These are phyloP conservation scores for Linum usitatissimum DNA, from an alignment of 345 rosid species.

Conservation along the genomic window DNA sequence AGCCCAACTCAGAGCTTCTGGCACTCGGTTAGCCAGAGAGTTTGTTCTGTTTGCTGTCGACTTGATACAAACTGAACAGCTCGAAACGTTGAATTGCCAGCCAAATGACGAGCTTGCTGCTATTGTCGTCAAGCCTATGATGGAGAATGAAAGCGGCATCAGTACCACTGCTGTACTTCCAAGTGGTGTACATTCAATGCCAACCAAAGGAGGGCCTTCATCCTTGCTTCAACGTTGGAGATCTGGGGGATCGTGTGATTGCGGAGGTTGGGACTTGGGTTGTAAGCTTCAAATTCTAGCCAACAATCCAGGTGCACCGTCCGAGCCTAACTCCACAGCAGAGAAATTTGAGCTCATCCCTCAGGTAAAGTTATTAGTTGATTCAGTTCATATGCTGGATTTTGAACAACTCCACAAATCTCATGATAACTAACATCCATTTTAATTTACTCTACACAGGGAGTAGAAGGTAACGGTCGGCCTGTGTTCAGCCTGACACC, in stretches of 20 bases:
- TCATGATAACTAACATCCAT: neutral
- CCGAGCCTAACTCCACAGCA: constrained; percentile 25
- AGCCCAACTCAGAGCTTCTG: constrained; percentile 75
- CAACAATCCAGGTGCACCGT: constrained; percentile 25
- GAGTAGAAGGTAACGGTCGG: constrained; percentile 34
- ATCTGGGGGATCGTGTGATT: constrained; percentile 89
- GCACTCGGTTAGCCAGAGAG: constrained; percentile 43
- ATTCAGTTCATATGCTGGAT: too few relatives aligned
- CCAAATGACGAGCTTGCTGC: constrained; percentile 82
- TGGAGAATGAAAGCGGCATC: constrained; percentile 20
- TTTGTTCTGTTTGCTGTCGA: constrained; percentile 57
- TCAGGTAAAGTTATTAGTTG: constrained; percentile 31
- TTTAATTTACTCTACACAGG: constrained; percentile 35
- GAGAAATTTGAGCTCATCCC: constrained; percentile 47
- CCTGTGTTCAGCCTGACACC: constrained; percentile 58
- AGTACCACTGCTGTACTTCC: constrained; percentile 73
- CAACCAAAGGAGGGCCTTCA: constrained; percentile 79
- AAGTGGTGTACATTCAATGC: constrained; percentile 71
- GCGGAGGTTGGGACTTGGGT: constrained; percentile 98
- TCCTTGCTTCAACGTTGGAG: constrained; percentile 83
- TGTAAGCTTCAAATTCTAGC: constrained; percentile 64
- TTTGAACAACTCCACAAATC: neutral
- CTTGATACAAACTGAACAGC: constrained; percentile 27
- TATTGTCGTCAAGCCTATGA: constrained; percentile 36
- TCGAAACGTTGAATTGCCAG: constrained; percentile 35